Base-by-base conservation (phyloP, 2,329 filamentous ascomycete genomes). In the Microdochium bolleyi region DNA sequence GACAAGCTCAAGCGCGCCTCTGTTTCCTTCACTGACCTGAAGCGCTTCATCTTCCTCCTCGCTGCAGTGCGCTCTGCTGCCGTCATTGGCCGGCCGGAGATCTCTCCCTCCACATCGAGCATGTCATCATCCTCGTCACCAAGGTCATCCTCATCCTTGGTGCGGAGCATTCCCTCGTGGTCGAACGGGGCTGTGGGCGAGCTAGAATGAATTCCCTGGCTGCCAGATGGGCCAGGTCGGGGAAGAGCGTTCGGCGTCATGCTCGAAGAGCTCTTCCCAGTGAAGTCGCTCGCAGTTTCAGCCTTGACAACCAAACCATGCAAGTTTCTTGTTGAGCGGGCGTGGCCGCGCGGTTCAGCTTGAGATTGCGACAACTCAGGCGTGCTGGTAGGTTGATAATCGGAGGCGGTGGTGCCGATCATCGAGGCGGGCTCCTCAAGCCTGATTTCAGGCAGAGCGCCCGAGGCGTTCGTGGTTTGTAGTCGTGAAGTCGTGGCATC, bases 11-110 rank as follows among this genome's bases (percentile, higher is more conserved):
- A 19, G 51, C 34, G n/a, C 27, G 24, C 30, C 21, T 54, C 22
- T 24, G 52, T 25, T 53, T 69, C 58, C 76, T 27, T 19, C 27
- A 30, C 48, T 27, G 13, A 89, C 86, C 87, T 82, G 65, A 92
- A 92, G 54, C 89, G 78, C 75, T 92, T 92, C 88, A 85, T 85
- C 67, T 85, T 87, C 57, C 79, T 76, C 51, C 78, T 57, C 44
- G 61, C 61, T 37, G 72, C 60, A 76, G 80, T 53, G 74, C 82
- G 74, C 64, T 84, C 82, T 27, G 80, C 80, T 22, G 74, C 75
- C 9, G 76, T 82, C 61, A 77, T 78, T 32, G 74, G 71, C 48
- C 67, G 69, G n/a, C 65, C 61, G 61, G 54, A 56, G 65, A 60
- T 34, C 58, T 77, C 75, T 30, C 70, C 71, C 1, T 76, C 73